Conservation (phyloP, 1,284 basidiomycete species). For the Cystobasidium slooffiae region DNA sequence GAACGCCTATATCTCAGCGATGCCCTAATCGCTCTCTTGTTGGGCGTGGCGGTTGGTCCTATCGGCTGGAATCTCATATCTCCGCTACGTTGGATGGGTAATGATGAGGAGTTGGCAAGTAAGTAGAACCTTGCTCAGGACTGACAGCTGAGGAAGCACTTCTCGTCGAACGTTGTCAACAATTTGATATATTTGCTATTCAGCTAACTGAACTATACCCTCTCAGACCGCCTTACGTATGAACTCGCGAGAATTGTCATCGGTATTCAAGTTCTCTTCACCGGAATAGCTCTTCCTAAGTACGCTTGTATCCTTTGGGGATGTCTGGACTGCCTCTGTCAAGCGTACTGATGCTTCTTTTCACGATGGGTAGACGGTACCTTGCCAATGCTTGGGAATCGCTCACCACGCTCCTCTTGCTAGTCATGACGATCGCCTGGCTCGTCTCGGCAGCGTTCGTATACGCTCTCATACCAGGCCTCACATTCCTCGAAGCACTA, state of each 20-base stretch:
- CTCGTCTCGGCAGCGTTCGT: conserved; percentile 57
- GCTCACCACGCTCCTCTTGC: conserved; percentile 55
- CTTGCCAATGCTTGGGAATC: conserved; percentile 54
- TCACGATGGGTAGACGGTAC: conserved; percentile 50
- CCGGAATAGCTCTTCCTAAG: conserved; percentile 57
- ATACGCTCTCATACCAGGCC: conserved; percentile 55
- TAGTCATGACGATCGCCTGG: conserved; percentile 59
- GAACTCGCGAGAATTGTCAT: conserved; percentile 57
- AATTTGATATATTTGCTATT: too few relatives aligned
- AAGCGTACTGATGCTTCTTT: conserved; percentile 31
- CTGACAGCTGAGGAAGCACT: background rate
- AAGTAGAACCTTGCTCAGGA: background rate
- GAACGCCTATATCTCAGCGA: conserved; percentile 57
- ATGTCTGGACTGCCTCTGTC: background rate
- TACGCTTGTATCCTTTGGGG: background rate
- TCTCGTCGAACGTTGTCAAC: too few relatives aligned
- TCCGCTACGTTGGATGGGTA: conserved; percentile 46
- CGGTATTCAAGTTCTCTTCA: conserved; percentile 56
- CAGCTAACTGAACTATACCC: background rate
- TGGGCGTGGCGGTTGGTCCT: conserved; percentile 46
- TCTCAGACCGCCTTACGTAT: conserved; percentile 54
- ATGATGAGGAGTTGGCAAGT: conserved; percentile 39
- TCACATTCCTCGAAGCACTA: conserved; percentile 56
- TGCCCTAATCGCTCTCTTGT: conserved; percentile 12
- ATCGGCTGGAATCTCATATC: conserved; percentile 48